Conservation (phyloP, 2,329 filamentous ascomycete genomes). For the Talaromyces sp. region DNA sequence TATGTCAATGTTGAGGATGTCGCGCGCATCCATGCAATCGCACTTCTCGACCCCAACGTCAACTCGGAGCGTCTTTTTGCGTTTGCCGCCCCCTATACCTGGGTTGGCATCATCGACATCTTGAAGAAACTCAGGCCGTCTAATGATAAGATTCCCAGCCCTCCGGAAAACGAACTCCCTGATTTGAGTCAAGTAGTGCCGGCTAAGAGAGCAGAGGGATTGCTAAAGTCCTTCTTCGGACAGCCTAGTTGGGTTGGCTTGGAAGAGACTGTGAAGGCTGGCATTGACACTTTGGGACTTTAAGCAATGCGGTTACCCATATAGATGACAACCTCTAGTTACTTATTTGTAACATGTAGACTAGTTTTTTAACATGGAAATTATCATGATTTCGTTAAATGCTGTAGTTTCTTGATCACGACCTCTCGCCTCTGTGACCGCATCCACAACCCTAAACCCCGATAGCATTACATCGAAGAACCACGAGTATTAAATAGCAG, state of each 20-base stretch:
- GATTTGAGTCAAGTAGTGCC: slow-evolving; percentile 30
- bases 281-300: slow-evolving; percentile 11
- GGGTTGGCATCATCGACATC: slow-evolving; percentile 43
- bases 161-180: slow-evolving; percentile 25
- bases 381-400: neutral
- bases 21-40: slow-evolving; percentile 54
- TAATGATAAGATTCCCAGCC: slow-evolving; percentile 32
- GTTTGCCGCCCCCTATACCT: slow-evolving; percentile 50
- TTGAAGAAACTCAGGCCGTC: slow-evolving; percentile 44
- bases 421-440: neutral
- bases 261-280: slow-evolving; percentile 25
- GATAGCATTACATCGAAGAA: neutral
- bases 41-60: slow-evolving; percentile 47
- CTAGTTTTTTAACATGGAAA: neutral
- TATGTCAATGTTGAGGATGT: slow-evolving; percentile 48
- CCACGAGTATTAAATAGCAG: neutral
- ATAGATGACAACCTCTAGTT: neutral
- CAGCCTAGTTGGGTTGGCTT: slow-evolving; percentile 30
- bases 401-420: neutral
- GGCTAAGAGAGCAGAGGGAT: slow-evolving; percentile 28
- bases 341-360: neutral
- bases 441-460: neutral
- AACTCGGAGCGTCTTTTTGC: slow-evolving; percentile 54
- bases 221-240: slow-evolving; percentile 33
- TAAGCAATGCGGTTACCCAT: neutral